Base-by-base conservation (phyloP, 192 early-diverging fungal species). In the Lobosporangium transversale region DNA sequence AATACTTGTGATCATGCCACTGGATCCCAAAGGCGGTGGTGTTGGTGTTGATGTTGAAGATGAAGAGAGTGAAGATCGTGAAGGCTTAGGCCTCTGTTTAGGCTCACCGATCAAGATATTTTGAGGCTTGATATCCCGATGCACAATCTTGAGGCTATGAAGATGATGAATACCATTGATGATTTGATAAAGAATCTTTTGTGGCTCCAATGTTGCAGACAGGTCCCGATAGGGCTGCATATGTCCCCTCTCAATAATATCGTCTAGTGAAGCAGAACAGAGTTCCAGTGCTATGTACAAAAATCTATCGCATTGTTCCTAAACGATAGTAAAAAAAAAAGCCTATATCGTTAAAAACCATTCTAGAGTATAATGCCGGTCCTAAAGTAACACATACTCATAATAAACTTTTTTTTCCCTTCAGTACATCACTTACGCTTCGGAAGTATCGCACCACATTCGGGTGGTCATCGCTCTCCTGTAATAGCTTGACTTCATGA, bases 271-370 rank as follows among this genome's bases (percentile, higher is more conserved):
- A 0, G 91, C 95, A 3, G 90, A 90, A 66, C 96, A 98, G 2
- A 97, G 86, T 73, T 99, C 97, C 26, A 99, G 84, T 18, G 97
- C 97, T 81, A 99, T 98, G 65, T 96, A 98, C 84, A 97, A 89
- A 80, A 99, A 99, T 29, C 92, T 85, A 63, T 93, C 91, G 29
- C 90, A 84, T 65, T 90, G 84, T 81, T 98, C 95, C 85, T 88
- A 56, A 6, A 4, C 48, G 52, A 49, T 6, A 40, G 21, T 11
- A 62, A 12, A 62, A 30, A 62, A 50, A 29, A 47, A 37, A 43
- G 11, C 0, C 9, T 9, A 30, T 33, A 11, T 2, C 17, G 33
- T 7, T 33, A 14, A 35, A 57, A 40, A 18, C 44, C 36, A 49
- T 15, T 33, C 43, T 36, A 7, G 23, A 26, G 15, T 21, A 49